Conservation (phyloP, 2,329 filamentous ascomycete genomes). For the Fusarium sp. region DNA sequence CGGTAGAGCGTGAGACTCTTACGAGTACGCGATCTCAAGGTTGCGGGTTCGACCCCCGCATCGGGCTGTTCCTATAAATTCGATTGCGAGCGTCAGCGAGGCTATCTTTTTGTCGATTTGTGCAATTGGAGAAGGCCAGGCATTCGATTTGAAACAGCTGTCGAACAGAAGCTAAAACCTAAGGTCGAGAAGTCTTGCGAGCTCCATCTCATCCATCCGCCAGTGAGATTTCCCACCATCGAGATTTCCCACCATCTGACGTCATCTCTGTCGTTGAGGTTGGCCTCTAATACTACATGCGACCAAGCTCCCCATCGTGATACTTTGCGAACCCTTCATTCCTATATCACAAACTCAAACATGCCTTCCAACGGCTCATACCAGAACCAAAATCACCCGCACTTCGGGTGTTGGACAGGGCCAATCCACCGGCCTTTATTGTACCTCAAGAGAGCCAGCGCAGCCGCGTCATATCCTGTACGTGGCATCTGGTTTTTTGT, state of each 20-base stretch:
- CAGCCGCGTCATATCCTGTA: constrained; percentile 68
- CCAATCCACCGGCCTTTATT: constrained; percentile 55
- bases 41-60: constrained; percentile 67
- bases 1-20: constrained; percentile 77
- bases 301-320: constrained; percentile 20
- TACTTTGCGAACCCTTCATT: constrained; percentile 21
- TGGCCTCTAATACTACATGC: constrained; percentile 13
- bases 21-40: constrained; percentile 63
- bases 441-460: constrained; percentile 60
- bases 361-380: constrained; percentile 40
- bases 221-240: constrained; percentile 26
- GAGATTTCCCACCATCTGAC: constrained; percentile 34
- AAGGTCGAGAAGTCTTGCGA: constrained; percentile 3
- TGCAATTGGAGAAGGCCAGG: background rate
- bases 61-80: constrained; percentile 52
- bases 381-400: constrained; percentile 23
- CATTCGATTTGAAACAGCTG: background rate
- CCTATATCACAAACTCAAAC: background rate
- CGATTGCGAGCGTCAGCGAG: constrained; percentile 32
- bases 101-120: constrained; percentile 20
- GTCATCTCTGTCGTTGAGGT: constrained; percentile 12
- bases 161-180: background rate
- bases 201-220: constrained; percentile 9
- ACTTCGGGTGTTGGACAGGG: constrained; percentile 36
- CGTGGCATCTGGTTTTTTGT: constrained; percentile 87